Base-by-base conservation (phyloP, 1,139 yeast genomes). In the Suhomyces ambrosiae region DNA sequence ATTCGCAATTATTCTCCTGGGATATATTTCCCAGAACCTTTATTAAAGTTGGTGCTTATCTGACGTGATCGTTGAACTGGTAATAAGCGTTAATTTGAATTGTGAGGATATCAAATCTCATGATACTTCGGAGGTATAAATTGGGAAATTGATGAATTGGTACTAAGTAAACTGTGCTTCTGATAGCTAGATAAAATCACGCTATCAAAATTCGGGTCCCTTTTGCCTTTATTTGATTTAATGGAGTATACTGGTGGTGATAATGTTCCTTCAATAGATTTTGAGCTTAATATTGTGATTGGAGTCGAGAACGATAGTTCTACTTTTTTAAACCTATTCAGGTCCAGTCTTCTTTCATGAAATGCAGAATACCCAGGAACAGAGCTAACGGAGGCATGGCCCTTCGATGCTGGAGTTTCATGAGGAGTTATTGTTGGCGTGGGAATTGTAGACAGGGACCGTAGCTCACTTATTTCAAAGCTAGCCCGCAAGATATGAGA, bases 241-340 rank as follows among this genome's bases (percentile, higher is more conserved):
- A 31, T 24, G 11, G 36, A 25, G 28, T 49, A 49, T 3, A 32
- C 17, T 7, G 53, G 53, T 5, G 51, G 52, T 7, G 45, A 40
- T 5, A 24, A 28, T 5, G 47, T 37, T 12, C 46, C 50, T n/a
- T 41, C 34, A 11, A 30, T 17, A 7, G 53, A 41, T 28, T 40
- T 45, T 9, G 44, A 31, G 23, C 43, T 33, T 10, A 51, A 37
- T 9, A 51, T 31, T 8, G 41, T 35, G n/a, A 51, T 40, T 4
- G 54, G 52, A 4, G 45, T 30, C 5, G 50, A 32, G 33, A 48
- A 50, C 2, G 52, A 45, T n/a, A 51, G 38, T 21, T 50, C 55
- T 5, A 47, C 45, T 26, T 36, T 43, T 22, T 40, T 45, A 29
- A 27, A 50, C 16, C 43, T 41, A 3, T 42, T 30, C 3, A 34